phyloP scores from a whole-genome alignment of 306 rosid species.

The Rubus parviflorus region DNA sequence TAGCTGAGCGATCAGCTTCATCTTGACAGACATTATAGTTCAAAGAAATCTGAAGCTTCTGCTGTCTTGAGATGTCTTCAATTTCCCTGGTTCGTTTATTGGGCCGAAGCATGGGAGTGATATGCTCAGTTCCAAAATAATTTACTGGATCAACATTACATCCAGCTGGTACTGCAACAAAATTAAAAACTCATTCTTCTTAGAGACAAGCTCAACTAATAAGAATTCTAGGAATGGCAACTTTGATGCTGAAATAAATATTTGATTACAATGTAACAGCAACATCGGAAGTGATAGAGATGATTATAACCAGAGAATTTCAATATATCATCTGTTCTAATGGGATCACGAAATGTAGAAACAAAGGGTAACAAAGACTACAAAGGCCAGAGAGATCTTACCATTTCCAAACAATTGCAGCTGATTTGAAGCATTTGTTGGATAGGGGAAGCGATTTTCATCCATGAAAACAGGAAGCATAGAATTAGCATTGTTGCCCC shows the following conservation, averaged over 20 bases:
- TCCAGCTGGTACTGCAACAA: slow-evolving; percentile 69
- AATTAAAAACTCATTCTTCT: slow-evolving; percentile 20
- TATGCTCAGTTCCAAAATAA: slow-evolving; percentile 71
- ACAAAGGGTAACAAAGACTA: neutral
- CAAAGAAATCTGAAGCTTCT: slow-evolving; percentile 79
- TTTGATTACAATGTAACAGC: neutral
- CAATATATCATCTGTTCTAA: neutral
- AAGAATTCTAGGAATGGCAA: neutral
- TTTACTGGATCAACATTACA: slow-evolving; percentile 74
- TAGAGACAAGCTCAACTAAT: slow-evolving; percentile 15
- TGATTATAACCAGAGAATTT: neutral
- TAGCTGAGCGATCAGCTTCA: slow-evolving; percentile 63
- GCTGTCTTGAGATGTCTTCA: slow-evolving; percentile 73
- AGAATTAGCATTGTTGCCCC: slow-evolving; percentile 65
- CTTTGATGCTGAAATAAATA: slow-evolving; percentile 1
- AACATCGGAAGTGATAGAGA: neutral
- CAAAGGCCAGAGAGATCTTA: slow-evolving; percentile 43
- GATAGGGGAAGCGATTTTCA: slow-evolving; percentile 56
- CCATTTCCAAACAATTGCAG: slow-evolving; percentile 79
- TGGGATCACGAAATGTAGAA: no score
- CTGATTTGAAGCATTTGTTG: slow-evolving; percentile 63
- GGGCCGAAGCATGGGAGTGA: slow-evolving; percentile 56
- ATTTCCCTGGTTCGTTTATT: slow-evolving; percentile 61
- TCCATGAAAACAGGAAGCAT: slow-evolving; percentile 73
- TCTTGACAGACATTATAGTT: slow-evolving; percentile 68